Base-by-base conservation (phyloP, 2,329 filamentous ascomycete species). In the Cryphonectria parasitica region DNA sequence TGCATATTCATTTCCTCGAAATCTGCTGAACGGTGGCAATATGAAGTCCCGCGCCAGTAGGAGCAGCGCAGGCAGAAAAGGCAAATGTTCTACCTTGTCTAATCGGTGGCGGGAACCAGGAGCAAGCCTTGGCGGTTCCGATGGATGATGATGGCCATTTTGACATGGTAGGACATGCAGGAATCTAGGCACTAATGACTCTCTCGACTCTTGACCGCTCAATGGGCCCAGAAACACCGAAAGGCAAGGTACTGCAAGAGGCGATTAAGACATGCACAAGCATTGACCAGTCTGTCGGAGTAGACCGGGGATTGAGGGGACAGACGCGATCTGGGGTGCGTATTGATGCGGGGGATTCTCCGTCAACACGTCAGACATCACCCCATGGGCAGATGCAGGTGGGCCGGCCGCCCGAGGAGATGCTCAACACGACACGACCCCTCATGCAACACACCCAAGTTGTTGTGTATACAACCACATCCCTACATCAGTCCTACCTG, bases 361-460 rank as follows among this genome's bases (percentile, higher is more conserved):
- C 19, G 60, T 62, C 11, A 62, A 62, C 60, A 62, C 60, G 60
- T 34, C 60, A 62, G 60, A 17, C n/a, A 62, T 62, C 60, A 62
- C 60, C 31, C 60, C 60, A 62, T 39, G 34, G 60, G 60, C 60
- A 62, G 60, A 62, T 39, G 60, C 34, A 62, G 60, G 34, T 62
- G 60, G 60, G 36, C 60, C 60, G 60, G 60, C 22, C 7, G 15
- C 11, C 34, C 34, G 60, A 41, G 36, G 19, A n/a, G 60, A 39
- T 62, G 34, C 60, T 22, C 60, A 39, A 34, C 34, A 41, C n/a
- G 22, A 39, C 36, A 39, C 34, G 34, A 34, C 34, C 17, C 36
- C 8, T n/a, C 22, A 39, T 58, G 45, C 36, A 58, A 58, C 36
- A 25, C n/a, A n/a, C 49, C 34, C 15, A 19, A 28, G 45, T 17